Evolutionary conservation across 2,329 filamentous ascomycete species (phyloP), one percentile per base, ranked within the genome.

Genomic region (Akanthomyces muscarius): DNA sequence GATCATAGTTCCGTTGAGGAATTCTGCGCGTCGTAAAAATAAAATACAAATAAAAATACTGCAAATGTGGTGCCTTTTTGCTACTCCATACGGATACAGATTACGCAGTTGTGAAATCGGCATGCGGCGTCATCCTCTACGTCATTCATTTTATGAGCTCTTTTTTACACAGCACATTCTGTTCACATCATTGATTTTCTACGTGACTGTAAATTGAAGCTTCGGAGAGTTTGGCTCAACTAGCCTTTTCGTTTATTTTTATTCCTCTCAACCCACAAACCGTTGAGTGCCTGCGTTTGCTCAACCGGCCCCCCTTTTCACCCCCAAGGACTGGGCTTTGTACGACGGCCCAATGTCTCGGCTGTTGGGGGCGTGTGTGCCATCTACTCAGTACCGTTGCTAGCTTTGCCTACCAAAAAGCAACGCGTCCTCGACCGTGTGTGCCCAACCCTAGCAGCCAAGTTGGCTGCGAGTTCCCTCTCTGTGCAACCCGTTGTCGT

Each of bases 271-370:
- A 16, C 38, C 13, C 38, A 41, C 13, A 23, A 52, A 52, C 14
- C 50, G 30, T 54, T 54, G 33, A 41, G n/a, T 30, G n/a, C 33
- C 16, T 54, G 21, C 13, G 47, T 25, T 28, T 18, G 11, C 47
- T 21, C 21, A 50, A 25, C 47, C 48, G 8, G 16, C 13, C 51
- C 18, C 18, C 33, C 5, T 54, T 7, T 36, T 25, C n/a, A 18
- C 30, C n/a, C 13, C 28, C 28, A n/a, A 14, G 13, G 23, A 48
- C 50, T 52, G 50, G 33, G 14, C 45, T 36, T 51, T 51, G 45
- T 41, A 41, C 38, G 14, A 41, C 38, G 38, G 38, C 56, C 56
- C 47, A 60, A 60, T 60, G 56, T 60, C 56, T 60, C 45, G 56
- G 45, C 45, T 60, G 56, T 51, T 60, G 56, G 47, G 56, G 41